Evolutionary conservation across 139 green algal species (phyloP), one percentile per base, ranked within the genome.

Genomic region (Deuterostichococcus epilithicus): DNA sequence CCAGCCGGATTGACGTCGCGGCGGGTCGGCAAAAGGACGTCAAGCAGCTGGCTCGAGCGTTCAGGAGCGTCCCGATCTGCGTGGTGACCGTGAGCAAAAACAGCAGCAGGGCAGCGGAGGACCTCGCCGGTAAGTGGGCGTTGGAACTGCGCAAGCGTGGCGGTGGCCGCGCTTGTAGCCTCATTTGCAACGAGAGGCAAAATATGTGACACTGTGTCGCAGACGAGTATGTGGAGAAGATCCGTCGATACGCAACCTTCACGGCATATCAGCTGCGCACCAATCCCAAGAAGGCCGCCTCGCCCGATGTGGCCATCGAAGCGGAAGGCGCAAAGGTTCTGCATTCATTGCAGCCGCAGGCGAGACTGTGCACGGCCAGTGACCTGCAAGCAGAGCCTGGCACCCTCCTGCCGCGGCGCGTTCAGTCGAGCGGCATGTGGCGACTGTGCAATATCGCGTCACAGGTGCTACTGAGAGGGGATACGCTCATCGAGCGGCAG

Each of bases 241-340:
- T 90, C 30, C 33, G 65, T 70, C 75, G 87, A 2, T 82, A 83
- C 65, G 75, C 70, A 26, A 44, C 8, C 5, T 25, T 69, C 30
- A 38, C 63, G 15, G 4, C n/a, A 28, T 2, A 13, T 4, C 63
- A 69, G 28, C 63, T 69, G 4, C 89, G 89, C 68, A 82, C 86
- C 22, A 92, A 92, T 76, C 87, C 88, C 4, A 81, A 82, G 20
- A 90, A 90, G 30, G 78, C 81, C 15, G 72, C 76, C 30, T 73
- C 82, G n/a, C 66, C 83, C 8, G 28, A 60, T 0, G 73, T 84
- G 33, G 81, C 84, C 5, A 71, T 81, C 22, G 15, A 76, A 33
- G 52, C 80, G 26, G 78, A 87, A 58, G 74, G 70, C 5, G 77
- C 81, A 5, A 74, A 85, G 34, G 76, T 91, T 30, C 73, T 94